Evolutionary conservation across 2,329 filamentous ascomycete species (phyloP).

Genomic region (Pseudocercospora macadamiae): DNA sequence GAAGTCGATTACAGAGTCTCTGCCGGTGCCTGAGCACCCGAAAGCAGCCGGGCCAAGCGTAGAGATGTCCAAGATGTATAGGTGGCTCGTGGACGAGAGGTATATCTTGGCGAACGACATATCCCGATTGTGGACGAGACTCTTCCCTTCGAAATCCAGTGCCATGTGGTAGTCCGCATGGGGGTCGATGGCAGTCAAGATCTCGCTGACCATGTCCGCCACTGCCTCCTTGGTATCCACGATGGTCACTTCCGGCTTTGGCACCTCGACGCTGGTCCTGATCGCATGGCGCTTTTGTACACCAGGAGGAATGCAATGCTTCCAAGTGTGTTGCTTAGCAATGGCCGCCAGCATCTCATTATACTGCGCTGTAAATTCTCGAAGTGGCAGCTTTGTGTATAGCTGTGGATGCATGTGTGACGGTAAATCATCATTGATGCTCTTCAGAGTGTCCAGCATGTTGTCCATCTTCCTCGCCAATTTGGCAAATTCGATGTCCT

Average conservation of each 20-base stretch:
- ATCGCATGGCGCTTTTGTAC: too few species aligned
- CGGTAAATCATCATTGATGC: not conserved
- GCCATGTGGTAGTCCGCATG: not conserved
- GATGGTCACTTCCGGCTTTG: not conserved
- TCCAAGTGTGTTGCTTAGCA: not conserved
- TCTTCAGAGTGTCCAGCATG: not conserved
- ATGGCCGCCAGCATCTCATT: not conserved
- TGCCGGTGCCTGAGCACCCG: not conserved
- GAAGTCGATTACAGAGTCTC: not conserved
- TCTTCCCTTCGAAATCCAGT: not conserved
- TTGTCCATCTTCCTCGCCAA: not conserved
- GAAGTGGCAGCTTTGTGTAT: not conserved
- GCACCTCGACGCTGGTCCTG: not conserved
- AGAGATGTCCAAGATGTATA: not conserved
- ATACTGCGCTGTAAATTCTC: not conserved
- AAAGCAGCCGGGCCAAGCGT: not conserved
- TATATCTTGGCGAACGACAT: not conserved
- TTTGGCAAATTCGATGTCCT: not conserved
- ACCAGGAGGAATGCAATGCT: too few species aligned
- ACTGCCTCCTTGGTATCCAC: not conserved
- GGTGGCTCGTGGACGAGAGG: not conserved
- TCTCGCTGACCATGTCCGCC: not conserved
- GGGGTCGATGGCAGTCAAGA: not conserved
- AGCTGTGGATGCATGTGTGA: not conserved
- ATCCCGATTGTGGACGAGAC: not conserved